phyloP scores from a whole-genome alignment of 176 grass and related monocot genomes.

The Phragmites australis region DNA sequence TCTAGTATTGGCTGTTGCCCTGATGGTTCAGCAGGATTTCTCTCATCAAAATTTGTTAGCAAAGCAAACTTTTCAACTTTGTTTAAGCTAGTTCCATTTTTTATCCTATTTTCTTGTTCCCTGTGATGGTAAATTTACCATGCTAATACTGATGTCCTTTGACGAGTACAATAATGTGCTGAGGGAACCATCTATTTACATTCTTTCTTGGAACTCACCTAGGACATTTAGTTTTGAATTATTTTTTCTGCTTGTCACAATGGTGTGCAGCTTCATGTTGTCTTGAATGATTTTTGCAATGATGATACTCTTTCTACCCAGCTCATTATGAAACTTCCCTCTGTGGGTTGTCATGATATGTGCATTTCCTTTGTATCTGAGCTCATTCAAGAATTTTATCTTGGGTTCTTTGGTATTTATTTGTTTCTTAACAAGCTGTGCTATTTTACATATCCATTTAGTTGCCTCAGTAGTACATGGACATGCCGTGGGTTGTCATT shows the following conservation, averaged over 20 bases:
- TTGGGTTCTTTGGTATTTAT: not conserved
- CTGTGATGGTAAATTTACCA: conserved; percentile 75
- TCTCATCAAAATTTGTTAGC: too few species aligned
- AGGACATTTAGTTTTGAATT: not conserved
- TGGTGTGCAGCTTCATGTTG: not conserved
- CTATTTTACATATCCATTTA: not conserved
- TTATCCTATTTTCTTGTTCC: conserved; percentile 13
- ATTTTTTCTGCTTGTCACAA: not conserved
- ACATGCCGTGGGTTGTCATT: not conserved
- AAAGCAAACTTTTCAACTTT: not conserved
- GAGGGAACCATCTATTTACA: conserved; percentile 48
- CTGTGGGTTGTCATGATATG: conserved; percentile 63
- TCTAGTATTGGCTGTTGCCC: not conserved
- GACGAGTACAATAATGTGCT: conserved; percentile 53
- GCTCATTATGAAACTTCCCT: conserved; percentile 89
- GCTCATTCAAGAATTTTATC: not conserved
- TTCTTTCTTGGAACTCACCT: not conserved
- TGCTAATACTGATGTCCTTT: conserved; percentile 77
- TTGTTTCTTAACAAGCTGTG: not conserved
- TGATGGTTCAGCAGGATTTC: not conserved
- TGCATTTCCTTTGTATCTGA: conserved; percentile 62
- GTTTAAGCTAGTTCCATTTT: not conserved
- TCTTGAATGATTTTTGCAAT: conserved; percentile 42
- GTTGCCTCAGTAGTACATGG: not conserved
- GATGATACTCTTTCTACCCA: conserved; percentile 63